Percentiles rank a stretch among this genome's conserved stretches.
These are phyloP conservation scores for Atkinsonella hypoxylon DNA, from an alignment of 2,329 filamentous ascomycete species.

Conservation along the genomic window DNA sequence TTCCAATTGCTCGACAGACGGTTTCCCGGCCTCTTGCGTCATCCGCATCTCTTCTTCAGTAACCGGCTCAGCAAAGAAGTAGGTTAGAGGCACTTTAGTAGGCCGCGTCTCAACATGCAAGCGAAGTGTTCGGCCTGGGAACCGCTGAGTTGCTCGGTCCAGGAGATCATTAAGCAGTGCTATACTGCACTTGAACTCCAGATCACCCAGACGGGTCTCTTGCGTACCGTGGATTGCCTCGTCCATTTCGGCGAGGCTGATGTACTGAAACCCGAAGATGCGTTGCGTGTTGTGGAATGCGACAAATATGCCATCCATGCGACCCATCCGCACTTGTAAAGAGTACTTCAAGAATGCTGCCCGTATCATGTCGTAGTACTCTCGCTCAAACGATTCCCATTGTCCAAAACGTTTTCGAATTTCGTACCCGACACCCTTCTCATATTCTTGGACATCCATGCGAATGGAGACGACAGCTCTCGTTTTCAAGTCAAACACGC, in stretches of 20 bases:
- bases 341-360: conserved; percentile 94
- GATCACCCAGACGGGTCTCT: conserved; percentile 57
- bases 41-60: conserved; percentile 55
- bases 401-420: conserved; percentile 63
- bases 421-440: conserved; percentile 75
- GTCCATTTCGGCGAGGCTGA: conserved; percentile 81
- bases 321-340: conserved; percentile 87
- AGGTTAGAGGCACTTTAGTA: conserved; percentile 55
- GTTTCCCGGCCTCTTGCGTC: conserved; percentile 59
- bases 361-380: conserved; percentile 94
- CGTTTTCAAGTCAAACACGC: conserved; percentile 95
- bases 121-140: conserved; percentile 64
- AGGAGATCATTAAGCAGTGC: conserved; percentile 68
- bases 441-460: conserved; percentile 65
- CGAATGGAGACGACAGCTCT: conserved; percentile 83
- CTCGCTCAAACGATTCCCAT: conserved; percentile 87
- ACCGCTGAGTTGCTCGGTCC: conserved; percentile 61
- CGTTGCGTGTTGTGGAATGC: conserved; percentile 91
- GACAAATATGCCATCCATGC: conserved; percentile 98
- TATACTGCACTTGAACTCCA: conserved; percentile 76
- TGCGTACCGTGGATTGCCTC: conserved; percentile 69
- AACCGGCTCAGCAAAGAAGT: conserved; percentile 83
- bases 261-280: conserved; percentile 96
- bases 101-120: conserved; percentile 70
- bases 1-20: conserved; percentile 58